Evolutionary conservation across 768 basidiomycete species (phyloP).

Genomic region (Trametes coccinea): DNA sequence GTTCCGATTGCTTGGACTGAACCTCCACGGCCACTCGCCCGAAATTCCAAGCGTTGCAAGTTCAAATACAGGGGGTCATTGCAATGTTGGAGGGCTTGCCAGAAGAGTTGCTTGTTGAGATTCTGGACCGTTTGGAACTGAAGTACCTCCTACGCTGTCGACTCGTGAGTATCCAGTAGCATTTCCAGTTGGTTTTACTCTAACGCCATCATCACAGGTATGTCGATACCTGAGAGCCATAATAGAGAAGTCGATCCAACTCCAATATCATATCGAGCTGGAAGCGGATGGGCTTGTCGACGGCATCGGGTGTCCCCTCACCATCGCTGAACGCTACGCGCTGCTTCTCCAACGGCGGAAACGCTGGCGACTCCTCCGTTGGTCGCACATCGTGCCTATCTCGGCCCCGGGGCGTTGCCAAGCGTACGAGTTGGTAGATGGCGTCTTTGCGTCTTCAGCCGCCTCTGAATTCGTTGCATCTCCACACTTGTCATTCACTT

Average conservation of each 20-base stretch:
- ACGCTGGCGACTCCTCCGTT: slow-evolving; percentile 38
- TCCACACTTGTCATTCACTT: slow-evolving; percentile 28
- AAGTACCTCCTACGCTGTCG: slow-evolving; percentile 19
- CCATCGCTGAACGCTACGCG: slow-evolving; percentile 34
- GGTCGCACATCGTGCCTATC: slow-evolving; percentile 28
- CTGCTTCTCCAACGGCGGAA: slow-evolving; percentile 37
- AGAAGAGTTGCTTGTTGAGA: slow-evolving; percentile 20
- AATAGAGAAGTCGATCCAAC: slow-evolving; percentile 26
- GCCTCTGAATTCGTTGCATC: slow-evolving; percentile 17
- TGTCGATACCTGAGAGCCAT: slow-evolving; percentile 25
- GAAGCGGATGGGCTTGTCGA: slow-evolving; percentile 33
- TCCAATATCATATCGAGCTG: slow-evolving; percentile 37
- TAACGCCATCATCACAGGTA: slow-evolving; percentile 20
- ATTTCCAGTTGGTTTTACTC: not conserved
- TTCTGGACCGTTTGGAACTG: slow-evolving; percentile 20
- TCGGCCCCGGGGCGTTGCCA: slow-evolving; percentile 40
- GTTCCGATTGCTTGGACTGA: too few relatives aligned
- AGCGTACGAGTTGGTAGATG: slow-evolving; percentile 64
- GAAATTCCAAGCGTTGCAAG: too few relatives aligned
- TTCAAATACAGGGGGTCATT: too few relatives aligned
- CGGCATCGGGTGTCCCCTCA: slow-evolving; percentile 19
- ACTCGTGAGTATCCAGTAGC: slow-evolving; percentile 8
- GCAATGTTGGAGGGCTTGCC: slow-evolving; percentile 11
- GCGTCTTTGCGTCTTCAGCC: slow-evolving; percentile 51
- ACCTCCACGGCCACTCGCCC: too few relatives aligned